phyloP scores from a whole-genome alignment of 306 rosid genomes.

The Cucurbita pepo region DNA sequence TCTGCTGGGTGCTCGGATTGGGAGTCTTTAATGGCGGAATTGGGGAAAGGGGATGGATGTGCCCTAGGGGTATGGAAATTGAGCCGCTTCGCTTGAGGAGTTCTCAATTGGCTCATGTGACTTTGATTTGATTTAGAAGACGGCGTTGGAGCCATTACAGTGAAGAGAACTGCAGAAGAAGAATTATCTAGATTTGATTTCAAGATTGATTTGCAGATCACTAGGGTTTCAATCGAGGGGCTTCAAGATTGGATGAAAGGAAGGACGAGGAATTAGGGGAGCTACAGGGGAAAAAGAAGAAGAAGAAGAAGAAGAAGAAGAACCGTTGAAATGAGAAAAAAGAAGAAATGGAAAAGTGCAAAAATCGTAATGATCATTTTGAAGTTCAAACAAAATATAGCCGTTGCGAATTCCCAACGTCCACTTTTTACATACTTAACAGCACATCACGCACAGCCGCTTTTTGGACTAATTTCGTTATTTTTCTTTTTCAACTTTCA shows the following conservation, averaged over 20 bases:
- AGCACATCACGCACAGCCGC: background rate
- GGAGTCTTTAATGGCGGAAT: constrained; percentile 26
- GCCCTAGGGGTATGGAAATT: constrained; percentile 37
- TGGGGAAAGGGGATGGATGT: constrained; percentile 47
- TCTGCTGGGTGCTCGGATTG: constrained; percentile 82
- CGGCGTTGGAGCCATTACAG: constrained; percentile 87
- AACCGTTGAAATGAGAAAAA: background rate
- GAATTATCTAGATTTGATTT: background rate
- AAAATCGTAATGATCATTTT: background rate
- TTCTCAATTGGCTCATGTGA: constrained; percentile 33
- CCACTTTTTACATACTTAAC: constrained; percentile 9
- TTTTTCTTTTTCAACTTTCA: background rate
- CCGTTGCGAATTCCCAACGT: constrained; percentile 65
- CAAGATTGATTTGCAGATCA: background rate
- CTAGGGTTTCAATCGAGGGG: background rate
- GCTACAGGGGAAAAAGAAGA: background rate
- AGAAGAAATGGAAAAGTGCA: background rate
- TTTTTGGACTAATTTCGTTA: background rate
- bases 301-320: background rate
- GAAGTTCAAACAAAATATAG: constrained; percentile 22
- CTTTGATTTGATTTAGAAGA: constrained; percentile 43
- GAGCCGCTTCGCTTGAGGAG: constrained; percentile 80
- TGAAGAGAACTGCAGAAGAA: background rate
- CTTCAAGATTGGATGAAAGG: background rate
- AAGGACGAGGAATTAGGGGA: background rate